These are phyloP conservation scores for Phytophthora syringae DNA, from an alignment of 352 stramenopile species.

Conservation along the genomic window DNA sequence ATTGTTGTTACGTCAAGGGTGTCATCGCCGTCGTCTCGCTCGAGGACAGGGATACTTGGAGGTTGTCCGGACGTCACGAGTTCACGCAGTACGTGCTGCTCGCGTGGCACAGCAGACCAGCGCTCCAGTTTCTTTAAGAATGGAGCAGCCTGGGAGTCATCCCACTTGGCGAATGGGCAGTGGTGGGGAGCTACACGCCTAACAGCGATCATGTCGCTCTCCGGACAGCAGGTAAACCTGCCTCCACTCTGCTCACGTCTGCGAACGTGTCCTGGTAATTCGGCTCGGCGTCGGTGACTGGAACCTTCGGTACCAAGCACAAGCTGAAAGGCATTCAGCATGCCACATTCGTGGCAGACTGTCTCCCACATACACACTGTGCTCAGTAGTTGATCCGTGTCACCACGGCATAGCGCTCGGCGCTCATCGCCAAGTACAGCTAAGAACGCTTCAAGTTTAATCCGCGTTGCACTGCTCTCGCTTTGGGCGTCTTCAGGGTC, in stretches of 20 bases:
- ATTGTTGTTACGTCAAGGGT: conserved; percentile 73
- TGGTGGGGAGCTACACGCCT: conserved; percentile 57
- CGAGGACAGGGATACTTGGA: conserved; percentile 60
- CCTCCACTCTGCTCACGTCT: conserved; percentile 56
- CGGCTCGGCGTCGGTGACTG: conserved; percentile 58
- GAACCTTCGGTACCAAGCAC: conserved; percentile 58
- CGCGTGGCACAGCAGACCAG: conserved; percentile 71
- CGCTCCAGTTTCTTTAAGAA: conserved; percentile 78
- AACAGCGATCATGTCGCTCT: conserved; percentile 74
- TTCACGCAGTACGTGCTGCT: conserved; percentile 73
- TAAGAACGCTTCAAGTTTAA: conserved; percentile 73
- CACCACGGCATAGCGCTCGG: conserved; percentile 64
- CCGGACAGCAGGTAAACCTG: conserved; percentile 60
- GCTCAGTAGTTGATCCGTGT: conserved; percentile 78
- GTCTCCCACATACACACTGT: conserved; percentile 93
- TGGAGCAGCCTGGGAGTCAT: conserved; percentile 51
- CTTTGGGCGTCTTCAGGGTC: conserved; percentile 57
- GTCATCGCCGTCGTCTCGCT: conserved; percentile 43
- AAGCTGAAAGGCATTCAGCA: conserved; percentile 91
- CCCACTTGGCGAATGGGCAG: conserved; percentile 72
- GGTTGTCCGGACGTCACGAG: conserved; percentile 73
- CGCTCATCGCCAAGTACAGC: conserved; percentile 83
- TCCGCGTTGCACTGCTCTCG: conserved; percentile 14
- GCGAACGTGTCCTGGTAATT: conserved; percentile 72
- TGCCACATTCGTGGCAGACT: conserved; percentile 90